Conservation (phyloP, 108 stramenopile species). For the Parietichytrium sp. region DNA sequence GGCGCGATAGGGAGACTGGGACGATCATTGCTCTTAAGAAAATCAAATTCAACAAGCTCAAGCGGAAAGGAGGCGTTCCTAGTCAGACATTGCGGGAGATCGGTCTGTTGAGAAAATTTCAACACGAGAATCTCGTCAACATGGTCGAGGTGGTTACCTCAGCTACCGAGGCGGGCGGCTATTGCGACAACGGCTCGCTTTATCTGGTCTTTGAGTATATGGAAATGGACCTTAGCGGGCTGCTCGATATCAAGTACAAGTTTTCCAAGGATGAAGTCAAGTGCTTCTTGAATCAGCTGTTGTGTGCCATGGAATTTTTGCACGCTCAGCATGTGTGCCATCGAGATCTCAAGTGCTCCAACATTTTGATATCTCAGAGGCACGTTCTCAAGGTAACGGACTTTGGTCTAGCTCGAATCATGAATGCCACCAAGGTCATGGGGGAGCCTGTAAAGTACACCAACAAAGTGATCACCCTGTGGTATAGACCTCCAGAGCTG, state of each 20-base stretch:
- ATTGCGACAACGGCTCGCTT: conserved; percentile 54
- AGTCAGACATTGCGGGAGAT: conserved; percentile 89
- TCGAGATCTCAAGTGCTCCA: conserved; percentile 85
- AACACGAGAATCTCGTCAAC: conserved; percentile 78
- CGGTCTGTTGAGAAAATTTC: conserved; percentile 81
- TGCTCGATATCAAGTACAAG: conserved; percentile 33
- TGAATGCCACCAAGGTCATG: conserved; percentile 43
- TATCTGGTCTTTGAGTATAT: conserved; percentile 94
- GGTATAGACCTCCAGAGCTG: conserved; percentile 86
- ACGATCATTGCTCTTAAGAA: conserved; percentile 78
- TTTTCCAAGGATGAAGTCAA: conserved; percentile 22
- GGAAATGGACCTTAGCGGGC: conserved; percentile 80
- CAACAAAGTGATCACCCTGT: conserved; percentile 81
- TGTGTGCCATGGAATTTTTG: conserved; percentile 72
- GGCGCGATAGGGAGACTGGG: conserved; percentile 52
- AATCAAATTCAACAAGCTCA: conserved; percentile 72
- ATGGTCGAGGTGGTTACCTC: conserved; percentile 86
- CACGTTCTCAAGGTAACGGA: conserved; percentile 81
- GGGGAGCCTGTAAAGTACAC: conserved; percentile 70
- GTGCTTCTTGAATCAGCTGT: conserved; percentile 62
- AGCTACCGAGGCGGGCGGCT: conserved; percentile 68
- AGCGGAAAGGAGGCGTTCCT: conserved; percentile 86
- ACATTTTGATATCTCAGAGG: conserved; percentile 71
- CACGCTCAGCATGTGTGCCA: conserved; percentile 79
- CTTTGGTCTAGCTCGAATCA: conserved; percentile 81